These are phyloP conservation scores for Stereum hirsutum DNA, from an alignment of 1,284 basidiomycete genomes.

Conservation along the genomic window DNA sequence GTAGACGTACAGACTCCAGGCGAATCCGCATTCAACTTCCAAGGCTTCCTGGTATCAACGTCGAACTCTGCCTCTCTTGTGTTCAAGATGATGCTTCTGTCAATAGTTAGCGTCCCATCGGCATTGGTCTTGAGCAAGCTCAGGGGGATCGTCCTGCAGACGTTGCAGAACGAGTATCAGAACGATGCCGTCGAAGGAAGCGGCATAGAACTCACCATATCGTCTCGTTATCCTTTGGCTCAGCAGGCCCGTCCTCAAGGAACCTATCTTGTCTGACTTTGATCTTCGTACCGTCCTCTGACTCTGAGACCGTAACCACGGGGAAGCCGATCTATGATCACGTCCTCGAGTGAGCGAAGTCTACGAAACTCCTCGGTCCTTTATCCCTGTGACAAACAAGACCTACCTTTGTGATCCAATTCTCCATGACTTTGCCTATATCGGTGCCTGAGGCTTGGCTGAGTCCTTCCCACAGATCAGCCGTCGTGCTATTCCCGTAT, in stretches of 20 bases:
- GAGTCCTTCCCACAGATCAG: slow-evolving; percentile 89
- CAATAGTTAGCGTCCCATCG: slow-evolving; percentile 49
- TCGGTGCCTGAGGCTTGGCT: slow-evolving; percentile 74
- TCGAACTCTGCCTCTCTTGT: slow-evolving; percentile 63
- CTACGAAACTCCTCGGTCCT: too few species aligned
- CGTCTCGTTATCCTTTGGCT: slow-evolving; percentile 83
- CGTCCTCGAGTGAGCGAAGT: too few species aligned
- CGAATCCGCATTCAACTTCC: slow-evolving; percentile 88
- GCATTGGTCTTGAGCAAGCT: slow-evolving; percentile 59
- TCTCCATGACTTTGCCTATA: slow-evolving; percentile 79
- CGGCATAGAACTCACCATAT: slow-evolving; percentile 82
- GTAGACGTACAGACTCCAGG: slow-evolving; percentile 86
- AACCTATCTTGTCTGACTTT: slow-evolving; percentile 87
- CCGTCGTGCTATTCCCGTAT: slow-evolving; percentile 81
- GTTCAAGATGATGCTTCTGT: slow-evolving; percentile 61
- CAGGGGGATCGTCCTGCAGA: slow-evolving; percentile 77
- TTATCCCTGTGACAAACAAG: too few species aligned
- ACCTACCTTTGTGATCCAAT: slow-evolving; percentile 82
- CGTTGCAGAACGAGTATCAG: too few species aligned
- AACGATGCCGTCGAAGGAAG: too few species aligned
- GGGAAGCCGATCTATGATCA: slow-evolving; percentile 86
- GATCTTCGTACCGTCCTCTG: slow-evolving; percentile 57
- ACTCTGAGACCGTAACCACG: slow-evolving; percentile 82
- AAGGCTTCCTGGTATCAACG: slow-evolving; percentile 63
- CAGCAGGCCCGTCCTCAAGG: slow-evolving; percentile 76